Percentiles rank a stretch among this genome's conserved stretches.
These are phyloP conservation scores for Penicillium dipodomyicola DNA, from an alignment of 495 filamentous ascomycete species.

Conservation along the genomic window DNA sequence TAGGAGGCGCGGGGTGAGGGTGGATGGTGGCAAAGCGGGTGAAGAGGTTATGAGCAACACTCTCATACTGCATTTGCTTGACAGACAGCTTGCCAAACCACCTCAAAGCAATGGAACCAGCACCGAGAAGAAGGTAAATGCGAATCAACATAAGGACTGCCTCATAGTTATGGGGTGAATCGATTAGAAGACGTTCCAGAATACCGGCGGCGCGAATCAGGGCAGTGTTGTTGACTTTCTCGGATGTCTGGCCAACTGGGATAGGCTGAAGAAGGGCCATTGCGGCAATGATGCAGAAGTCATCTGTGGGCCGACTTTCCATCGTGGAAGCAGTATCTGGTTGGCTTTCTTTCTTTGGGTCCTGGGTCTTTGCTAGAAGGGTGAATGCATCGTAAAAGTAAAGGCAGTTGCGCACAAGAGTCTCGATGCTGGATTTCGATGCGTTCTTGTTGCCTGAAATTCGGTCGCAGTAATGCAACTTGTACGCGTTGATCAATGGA, in stretches of 20 bases:
- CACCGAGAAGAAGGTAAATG: constrained; percentile 53
- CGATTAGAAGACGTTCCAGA: constrained; percentile 47
- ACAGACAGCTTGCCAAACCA: constrained; percentile 56
- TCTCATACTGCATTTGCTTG: constrained; percentile 61
- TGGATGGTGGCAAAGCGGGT: constrained; percentile 58
- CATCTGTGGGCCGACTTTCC: constrained; percentile 58
- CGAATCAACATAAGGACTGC: constrained; percentile 54
- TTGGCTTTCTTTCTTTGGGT: constrained; percentile 8
- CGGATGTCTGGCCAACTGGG: constrained; percentile 18
- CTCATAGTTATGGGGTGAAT: constrained; percentile 59
- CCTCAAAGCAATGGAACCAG: constrained; percentile 51
- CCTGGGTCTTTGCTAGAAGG: constrained; percentile 13
- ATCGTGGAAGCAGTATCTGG: constrained; percentile 34
- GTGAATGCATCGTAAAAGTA: constrained; percentile 38
- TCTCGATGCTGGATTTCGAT: constrained; percentile 36
- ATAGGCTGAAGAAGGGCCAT: constrained; percentile 52
- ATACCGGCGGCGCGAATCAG: constrained; percentile 53
- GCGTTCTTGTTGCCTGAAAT: constrained; percentile 42
- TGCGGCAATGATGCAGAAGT: constrained; percentile 54
- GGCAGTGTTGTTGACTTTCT: constrained; percentile 32
- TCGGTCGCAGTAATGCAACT: constrained; percentile 54
- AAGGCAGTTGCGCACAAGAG: constrained; percentile 48
- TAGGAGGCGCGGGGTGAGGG: constrained; percentile 44
- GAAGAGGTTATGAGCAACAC: constrained; percentile 55
- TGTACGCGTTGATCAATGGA: constrained; percentile 52